phyloP scores from a whole-genome alignment of 1,284 basidiomycete genomes.

The Fomitopsis betulina region DNA sequence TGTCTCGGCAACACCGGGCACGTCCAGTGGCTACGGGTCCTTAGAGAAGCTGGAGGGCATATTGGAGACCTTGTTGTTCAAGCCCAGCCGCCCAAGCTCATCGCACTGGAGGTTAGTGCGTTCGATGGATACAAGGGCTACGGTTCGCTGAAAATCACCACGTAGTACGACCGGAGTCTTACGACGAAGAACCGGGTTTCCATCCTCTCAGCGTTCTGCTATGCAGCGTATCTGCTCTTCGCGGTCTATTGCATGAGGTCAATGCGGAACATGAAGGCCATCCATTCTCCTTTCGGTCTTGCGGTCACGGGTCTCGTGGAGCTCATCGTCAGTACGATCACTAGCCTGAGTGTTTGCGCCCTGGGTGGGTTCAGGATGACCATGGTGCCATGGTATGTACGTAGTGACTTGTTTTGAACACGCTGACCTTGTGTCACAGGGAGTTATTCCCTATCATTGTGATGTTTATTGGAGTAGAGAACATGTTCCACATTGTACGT shows the following conservation, averaged over 20 bases:
- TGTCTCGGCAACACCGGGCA: constrained; percentile 63
- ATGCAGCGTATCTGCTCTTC: constrained; percentile 77
- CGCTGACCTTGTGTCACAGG: constrained; percentile 37
- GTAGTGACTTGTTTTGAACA: constrained; percentile 6
- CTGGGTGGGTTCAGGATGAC: constrained; percentile 81
- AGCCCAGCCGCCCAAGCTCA: constrained; percentile 55
- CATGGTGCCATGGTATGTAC: constrained; percentile 80
- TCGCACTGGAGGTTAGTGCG: constrained; percentile 63
- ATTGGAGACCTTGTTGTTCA: constrained; percentile 42
- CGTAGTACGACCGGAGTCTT: constrained; percentile 47
- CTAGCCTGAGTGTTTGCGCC: constrained; percentile 88
- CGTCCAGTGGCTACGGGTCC: constrained; percentile 53
- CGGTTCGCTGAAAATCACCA: constrained; percentile 6
- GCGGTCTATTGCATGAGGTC: constrained; percentile 76
- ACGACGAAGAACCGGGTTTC: constrained; percentile 36
- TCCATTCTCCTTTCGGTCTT: constrained; percentile 89
- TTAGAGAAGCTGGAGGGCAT: constrained; percentile 43
- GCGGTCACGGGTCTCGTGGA: constrained; percentile 93
- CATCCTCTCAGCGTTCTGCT: constrained; percentile 69
- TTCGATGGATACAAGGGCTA: not conserved
- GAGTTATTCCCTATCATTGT: constrained; percentile 90
- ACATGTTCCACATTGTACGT: constrained; percentile 91
- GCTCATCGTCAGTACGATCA: constrained; percentile 88
- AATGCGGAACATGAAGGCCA: constrained; percentile 75
- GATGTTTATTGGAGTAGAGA: constrained; percentile 93